Base-by-base conservation (phyloP, 1,284 basidiomycete species). In the Phaffia rhodozyma region DNA sequence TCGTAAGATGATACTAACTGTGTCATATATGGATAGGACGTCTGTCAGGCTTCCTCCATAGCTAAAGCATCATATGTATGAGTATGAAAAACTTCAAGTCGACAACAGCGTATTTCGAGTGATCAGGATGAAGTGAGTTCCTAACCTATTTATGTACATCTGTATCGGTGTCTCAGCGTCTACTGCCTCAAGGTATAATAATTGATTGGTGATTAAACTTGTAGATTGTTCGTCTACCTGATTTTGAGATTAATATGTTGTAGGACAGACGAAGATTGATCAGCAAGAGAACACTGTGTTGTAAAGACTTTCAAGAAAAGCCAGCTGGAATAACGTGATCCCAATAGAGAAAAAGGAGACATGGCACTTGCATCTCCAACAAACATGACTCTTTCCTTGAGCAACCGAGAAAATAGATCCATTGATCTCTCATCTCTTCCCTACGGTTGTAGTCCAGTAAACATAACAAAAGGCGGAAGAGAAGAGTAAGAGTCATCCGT, bases 111-210 rank as follows among this genome's bases (percentile, higher is more conserved):
- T 51, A 23, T 3, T 5, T 6, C 21, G 47, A 38, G 43, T 27
- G 48, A 20, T 52, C 20, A n/a, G 11, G 50, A 13, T 20, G 18
- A 53, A 29, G 25, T 3, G 30, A 50, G 21, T 27, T 13, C n/a
- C 53, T 7, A 11, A 65, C 63, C 63, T 65, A 51, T 72, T 72
- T 60, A 71, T 71, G 62, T 68, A 70, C 21, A 71, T 66, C 47
- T 67, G 69, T 18, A 72, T 69, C 4, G 71, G 70, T 23, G 68
- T 67, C 55, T 61, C 55, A 0, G 67, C 59, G 18, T 67, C 66
- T 51, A 69, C 68, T 13, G 71, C 69, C 53, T 72, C 71, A 49
- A 72, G 66, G 54, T 67, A 72, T n/a, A 72, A 67, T 1, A 72
- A 61, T 48, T 72, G 71, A 7, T 69, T 70, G 27, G 70, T 69